phyloP scores from a whole-genome alignment of 2,329 filamentous ascomycete species.

The Xylaria sp. region DNA sequence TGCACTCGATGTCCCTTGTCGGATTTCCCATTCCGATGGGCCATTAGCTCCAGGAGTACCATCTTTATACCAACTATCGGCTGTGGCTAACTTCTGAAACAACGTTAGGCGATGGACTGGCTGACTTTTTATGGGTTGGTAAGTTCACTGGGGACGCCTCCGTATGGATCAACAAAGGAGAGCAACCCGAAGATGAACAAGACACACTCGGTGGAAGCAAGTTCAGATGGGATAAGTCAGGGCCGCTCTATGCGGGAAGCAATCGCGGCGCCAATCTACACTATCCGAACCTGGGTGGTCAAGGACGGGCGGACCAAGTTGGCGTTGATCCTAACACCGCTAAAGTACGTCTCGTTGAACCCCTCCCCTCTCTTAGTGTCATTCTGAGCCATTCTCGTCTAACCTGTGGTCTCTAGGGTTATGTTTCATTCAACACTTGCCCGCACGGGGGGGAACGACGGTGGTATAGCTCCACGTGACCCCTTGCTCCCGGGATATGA shows the following conservation, averaged over 20 bases:
- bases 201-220: not conserved
- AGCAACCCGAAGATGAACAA: not conserved
- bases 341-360: not conserved
- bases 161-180: conserved; percentile 19
- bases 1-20: too few relatives aligned
- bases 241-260: conserved; percentile 14
- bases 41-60: not conserved
- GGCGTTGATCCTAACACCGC: not conserved
- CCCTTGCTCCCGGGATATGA: not conserved
- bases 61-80: too few relatives aligned
- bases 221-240: conserved; percentile 12
- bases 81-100: not conserved
- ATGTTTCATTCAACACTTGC: conserved; percentile 1
- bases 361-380: not conserved
- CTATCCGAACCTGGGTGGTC: conserved; percentile 21
- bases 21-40: too few relatives aligned
- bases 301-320: conserved; percentile 14
- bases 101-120: conserved; percentile 14
- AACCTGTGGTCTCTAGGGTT: not conserved
- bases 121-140: conserved; percentile 18
- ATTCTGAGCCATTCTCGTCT: not conserved
- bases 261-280: conserved; percentile 8
- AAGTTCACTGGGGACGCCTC: conserved; percentile 20
- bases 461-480: not conserved
- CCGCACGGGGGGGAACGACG: not conserved